A percentile compares a stretch with the other conserved stretches of the same genome.
Conservation (phyloP, 2,329 filamentous ascomycete genomes). For the Cryphonectria radicalis region DNA sequence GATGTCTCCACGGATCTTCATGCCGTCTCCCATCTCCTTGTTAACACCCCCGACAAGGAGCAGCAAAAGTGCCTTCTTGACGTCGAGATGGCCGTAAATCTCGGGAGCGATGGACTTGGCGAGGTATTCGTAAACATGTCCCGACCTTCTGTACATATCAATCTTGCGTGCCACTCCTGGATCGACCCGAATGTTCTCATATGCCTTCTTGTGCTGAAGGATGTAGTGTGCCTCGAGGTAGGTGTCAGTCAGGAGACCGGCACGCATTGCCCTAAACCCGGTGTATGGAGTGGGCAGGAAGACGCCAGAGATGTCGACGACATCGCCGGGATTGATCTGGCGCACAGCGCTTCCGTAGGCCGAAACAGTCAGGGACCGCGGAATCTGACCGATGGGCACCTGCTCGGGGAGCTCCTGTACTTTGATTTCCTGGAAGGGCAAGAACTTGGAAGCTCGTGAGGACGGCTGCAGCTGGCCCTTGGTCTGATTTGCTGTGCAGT, state of each 20-base stretch:
- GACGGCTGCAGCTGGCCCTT: slow-evolving; percentile 94
- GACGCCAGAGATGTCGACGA: slow-evolving; percentile 91
- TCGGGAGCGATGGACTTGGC: slow-evolving; percentile 96
- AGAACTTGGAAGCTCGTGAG: slow-evolving; percentile 93
- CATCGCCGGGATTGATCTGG: slow-evolving; percentile 89
- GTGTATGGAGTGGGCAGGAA: slow-evolving; percentile 98
- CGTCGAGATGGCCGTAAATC: slow-evolving; percentile 94
- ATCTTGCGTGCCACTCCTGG: slow-evolving; percentile 80
- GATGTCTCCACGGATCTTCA: slow-evolving; percentile 98
- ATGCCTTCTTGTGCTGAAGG: slow-evolving; percentile 96
- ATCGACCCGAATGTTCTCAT: slow-evolving; percentile 88
- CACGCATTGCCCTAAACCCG: slow-evolving; percentile 96
- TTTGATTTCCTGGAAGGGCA: slow-evolving; percentile 98
- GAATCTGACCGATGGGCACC: slow-evolving; percentile 96
- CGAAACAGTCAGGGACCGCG: slow-evolving; percentile 84
- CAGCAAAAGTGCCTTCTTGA: slow-evolving; percentile 96
- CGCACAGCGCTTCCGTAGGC: slow-evolving; percentile 87
- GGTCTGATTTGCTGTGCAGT: slow-evolving; percentile 87
- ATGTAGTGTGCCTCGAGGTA: slow-evolving; percentile 95
- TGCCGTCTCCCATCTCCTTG: slow-evolving; percentile 96
- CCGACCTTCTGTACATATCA: slow-evolving; percentile 80
- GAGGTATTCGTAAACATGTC: slow-evolving; percentile 93
- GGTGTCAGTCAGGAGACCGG: slow-evolving; percentile 94
- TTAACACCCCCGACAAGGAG: slow-evolving; percentile 94
- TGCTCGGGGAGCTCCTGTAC: slow-evolving; percentile 99